Evolutionary conservation across 1,139 yeast species (phyloP).

Genomic region (Geotrichum cucujoidarum): DNA sequence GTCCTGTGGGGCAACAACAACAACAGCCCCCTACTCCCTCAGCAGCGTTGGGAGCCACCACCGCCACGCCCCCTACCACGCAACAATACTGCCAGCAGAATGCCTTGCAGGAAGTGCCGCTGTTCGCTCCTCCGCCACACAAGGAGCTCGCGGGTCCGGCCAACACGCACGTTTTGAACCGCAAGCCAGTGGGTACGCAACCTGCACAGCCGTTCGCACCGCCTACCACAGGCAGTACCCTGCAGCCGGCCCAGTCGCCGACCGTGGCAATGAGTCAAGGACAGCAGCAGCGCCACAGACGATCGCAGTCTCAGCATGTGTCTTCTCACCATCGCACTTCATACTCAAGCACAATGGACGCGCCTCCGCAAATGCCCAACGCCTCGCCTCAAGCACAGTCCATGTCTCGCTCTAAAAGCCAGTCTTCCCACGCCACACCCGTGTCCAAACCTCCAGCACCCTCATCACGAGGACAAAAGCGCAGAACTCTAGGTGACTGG

Average conservation of each 20-base stretch:
- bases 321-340: too few species aligned
- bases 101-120: too few species aligned
- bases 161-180: not conserved
- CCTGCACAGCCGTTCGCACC: too few species aligned
- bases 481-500: constrained; percentile 95
- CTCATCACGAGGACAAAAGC: constrained; percentile 36
- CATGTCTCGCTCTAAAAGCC: not conserved
- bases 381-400: constrained; percentile 5
- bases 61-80: not conserved
- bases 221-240: too few species aligned
- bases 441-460: constrained; percentile 11
- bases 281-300: not conserved
- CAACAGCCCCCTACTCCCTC: too few species aligned
- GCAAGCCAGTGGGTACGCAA: not conserved
- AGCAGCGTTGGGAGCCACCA: too few species aligned
- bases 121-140: too few species aligned
- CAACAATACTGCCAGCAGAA: not conserved
- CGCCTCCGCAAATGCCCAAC: too few species aligned
- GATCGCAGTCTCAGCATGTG: constrained; percentile 7
- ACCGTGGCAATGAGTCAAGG: not conserved
- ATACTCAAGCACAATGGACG: constrained; percentile 4
- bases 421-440: not conserved
- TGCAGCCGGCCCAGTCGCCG: not conserved
- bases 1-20: too few species aligned
- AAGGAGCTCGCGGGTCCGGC: too few species aligned